phyloP scores from a whole-genome alignment of 2,329 filamentous ascomycete genomes.

The Neonectria punicea region DNA sequence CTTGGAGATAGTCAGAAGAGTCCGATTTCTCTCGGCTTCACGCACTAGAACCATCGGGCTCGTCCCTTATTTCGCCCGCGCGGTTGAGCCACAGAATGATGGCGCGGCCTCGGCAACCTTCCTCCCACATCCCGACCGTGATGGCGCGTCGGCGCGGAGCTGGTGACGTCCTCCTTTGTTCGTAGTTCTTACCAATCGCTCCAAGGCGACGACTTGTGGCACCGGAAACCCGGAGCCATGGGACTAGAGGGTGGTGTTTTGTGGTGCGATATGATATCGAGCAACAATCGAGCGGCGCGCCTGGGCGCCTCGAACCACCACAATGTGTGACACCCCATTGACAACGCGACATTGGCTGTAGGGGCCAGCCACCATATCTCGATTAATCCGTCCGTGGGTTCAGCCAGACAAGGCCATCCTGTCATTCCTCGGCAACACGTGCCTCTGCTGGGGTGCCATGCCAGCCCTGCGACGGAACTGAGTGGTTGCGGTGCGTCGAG shows the following conservation, averaged over 20 bases:
- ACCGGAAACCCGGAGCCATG: constrained; percentile 1
- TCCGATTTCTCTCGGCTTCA: background rate
- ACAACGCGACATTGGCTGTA: constrained; percentile 6
- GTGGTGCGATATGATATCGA: constrained; percentile 12
- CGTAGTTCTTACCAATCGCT: background rate
- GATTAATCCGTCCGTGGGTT: background rate
- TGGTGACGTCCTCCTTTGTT: constrained; percentile 16
- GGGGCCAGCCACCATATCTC: constrained; percentile 13
- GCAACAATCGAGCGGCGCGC: background rate
- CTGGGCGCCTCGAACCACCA: constrained; percentile 18
- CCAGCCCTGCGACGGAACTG: constrained; percentile 15
- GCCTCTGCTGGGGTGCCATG: constrained; percentile 7
- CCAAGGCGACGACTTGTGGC: background rate
- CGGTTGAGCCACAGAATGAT: background rate
- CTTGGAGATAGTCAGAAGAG: background rate
- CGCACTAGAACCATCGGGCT: background rate
- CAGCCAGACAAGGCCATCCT: background rate
- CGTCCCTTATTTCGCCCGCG: background rate
- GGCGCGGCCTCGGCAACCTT: background rate
- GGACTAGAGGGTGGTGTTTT: background rate
- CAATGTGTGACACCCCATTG: constrained; percentile 17
- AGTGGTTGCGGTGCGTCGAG: constrained; percentile 11
- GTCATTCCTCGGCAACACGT: constrained; percentile 22
- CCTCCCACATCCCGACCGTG: constrained; percentile 14
- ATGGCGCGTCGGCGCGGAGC: constrained; percentile 17